Percentiles rank a stretch among this genome's conserved stretches.
Evolutionary conservation across 345 rosid species (phyloP).

Genomic region (Lenwebbia sp.): DNA sequence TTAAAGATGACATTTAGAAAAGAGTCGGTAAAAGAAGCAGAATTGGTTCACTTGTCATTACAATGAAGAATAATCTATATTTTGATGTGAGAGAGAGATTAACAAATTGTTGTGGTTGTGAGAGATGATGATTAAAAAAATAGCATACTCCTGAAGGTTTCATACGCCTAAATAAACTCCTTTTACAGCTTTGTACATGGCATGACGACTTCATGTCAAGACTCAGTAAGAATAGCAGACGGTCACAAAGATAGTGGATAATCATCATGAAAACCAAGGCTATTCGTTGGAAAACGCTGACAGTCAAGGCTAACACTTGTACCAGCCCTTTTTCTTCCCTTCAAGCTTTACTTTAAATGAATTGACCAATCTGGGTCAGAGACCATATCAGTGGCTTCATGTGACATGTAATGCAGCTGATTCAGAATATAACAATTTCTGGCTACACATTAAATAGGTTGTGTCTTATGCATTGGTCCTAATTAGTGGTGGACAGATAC

Average conservation of each 20-base stretch:
- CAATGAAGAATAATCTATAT: not conserved
- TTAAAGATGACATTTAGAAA: not conserved
- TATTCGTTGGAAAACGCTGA: not conserved
- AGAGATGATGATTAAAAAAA: not conserved
- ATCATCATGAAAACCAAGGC: not conserved
- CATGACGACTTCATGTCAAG: not conserved
- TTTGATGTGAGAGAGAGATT: not conserved
- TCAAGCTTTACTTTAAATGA: not conserved
- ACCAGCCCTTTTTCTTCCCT: not conserved
- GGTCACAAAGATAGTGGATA: not conserved
- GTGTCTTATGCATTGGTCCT: not conserved
- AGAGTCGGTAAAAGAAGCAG: not conserved
- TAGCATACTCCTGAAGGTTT: not conserved
- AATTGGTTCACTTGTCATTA: not conserved
- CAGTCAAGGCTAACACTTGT: not conserved
- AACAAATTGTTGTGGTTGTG: not conserved
- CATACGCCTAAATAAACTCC: not conserved
- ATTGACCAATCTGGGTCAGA: not conserved
- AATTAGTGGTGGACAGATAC: not conserved
- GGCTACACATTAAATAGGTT: not conserved
- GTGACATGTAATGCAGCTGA: not conserved
- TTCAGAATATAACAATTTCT: not conserved
- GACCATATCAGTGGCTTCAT: not conserved
- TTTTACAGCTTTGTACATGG: not conserved
- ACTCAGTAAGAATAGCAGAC: not conserved